Evolutionary conservation across 768 basidiomycete species (phyloP), one percentile per base, ranked within the genome.

Genomic region (Lactarius hengduanensis): DNA sequence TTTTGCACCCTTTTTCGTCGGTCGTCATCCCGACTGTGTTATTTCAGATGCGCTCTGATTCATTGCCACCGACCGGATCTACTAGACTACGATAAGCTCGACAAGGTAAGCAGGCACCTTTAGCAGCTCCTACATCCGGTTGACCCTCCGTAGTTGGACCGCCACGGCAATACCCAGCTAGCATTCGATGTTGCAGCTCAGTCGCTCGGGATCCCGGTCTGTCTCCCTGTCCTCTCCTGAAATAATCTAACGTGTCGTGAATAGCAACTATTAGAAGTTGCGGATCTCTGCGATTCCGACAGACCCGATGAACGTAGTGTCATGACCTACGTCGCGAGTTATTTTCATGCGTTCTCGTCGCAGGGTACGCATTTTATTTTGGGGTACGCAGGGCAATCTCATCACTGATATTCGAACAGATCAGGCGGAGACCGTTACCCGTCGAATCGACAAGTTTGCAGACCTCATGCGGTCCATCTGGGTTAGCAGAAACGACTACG

Each of bases 291-390:
- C 71, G 94, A 95, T 73, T 85, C 88, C 0, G 80, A 80, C n/a
- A 85, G 83, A 57, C 96, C 96, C 0, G 97, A 99, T 75, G 97
- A 99, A 77, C 88, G 94, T 43, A 94, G 91, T 76, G 92, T 98
- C 13, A 98, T 98, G 94, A 98, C 95, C 5, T 98, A 98, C 71
- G 90, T 99, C 56, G 97, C 97, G 40, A 92, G 92, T 72, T 98
- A 84, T 78, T 99, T 99, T 82, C 97, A 98, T 74, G 96, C 96
- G 0, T 99, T 99, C 76, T 96, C 95, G 0, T 89, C 92, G 0
- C 96, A 97, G 90, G 94, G 96, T 96, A 70, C 59, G 85, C 77
- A 22, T 53, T 32, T 47, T 32, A 9, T 28, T 66, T 41, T 10
- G 22, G 3, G 28, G 30, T 41, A 11, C 26, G 32, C 56, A 26